A percentile compares a stretch with the other conserved stretches of the same genome.
Evolutionary conservation across 768 basidiomycete genomes (phyloP).

Genomic region (Panus rudis): DNA sequence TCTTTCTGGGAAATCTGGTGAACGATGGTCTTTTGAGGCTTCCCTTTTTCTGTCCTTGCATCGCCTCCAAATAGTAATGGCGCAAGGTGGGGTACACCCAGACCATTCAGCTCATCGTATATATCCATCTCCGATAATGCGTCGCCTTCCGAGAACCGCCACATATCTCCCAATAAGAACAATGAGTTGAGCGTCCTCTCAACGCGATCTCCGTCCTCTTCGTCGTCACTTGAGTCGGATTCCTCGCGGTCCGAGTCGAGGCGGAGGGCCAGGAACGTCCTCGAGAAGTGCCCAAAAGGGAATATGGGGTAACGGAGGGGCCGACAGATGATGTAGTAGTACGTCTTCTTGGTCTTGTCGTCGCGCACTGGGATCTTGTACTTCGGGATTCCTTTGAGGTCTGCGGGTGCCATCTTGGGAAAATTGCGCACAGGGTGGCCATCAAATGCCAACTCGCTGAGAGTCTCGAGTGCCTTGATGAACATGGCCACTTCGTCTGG

Average conservation of each 20-base stretch:
- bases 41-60: not conserved
- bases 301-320: not conserved
- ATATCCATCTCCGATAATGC: not conserved
- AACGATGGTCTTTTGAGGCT: not conserved
- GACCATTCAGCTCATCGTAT: not conserved
- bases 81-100: not conserved
- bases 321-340: not conserved
- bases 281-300: conserved; percentile 3
- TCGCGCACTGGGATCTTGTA: no score
- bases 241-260: no score
- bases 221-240: no score
- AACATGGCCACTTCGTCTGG: no score
- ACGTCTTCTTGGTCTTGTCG: no score
- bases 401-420: no score
- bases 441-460: no score
- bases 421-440: no score
- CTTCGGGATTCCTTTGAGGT: no score
- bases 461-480: no score
- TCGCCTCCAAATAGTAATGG: not conserved
- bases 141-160: not conserved
- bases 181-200: not conserved
- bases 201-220: no score
- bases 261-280: conserved; percentile 5
- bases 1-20: not conserved
- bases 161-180: conserved; percentile 10